These are phyloP conservation scores for Phyllosticta ampelicida DNA, from an alignment of 2,329 filamentous ascomycete species.

Conservation along the genomic window DNA sequence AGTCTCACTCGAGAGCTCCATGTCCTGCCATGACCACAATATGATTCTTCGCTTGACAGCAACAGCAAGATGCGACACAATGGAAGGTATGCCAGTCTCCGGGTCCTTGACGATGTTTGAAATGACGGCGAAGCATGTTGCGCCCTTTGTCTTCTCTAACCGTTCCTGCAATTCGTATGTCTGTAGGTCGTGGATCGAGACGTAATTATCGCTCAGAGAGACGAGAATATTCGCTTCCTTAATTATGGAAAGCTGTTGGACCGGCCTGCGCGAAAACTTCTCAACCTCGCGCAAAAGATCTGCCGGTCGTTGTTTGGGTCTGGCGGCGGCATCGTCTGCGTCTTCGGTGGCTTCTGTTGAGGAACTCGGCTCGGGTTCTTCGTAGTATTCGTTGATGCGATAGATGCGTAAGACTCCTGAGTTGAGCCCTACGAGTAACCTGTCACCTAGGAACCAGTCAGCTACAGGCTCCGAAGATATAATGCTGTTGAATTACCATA, in stretches of 20 bases:
- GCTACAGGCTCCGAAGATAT: not conserved
- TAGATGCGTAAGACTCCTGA: slow-evolving; percentile 84
- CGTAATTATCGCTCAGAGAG: slow-evolving; percentile 78
- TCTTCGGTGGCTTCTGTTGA: slow-evolving; percentile 21
- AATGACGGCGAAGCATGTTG: slow-evolving; percentile 81
- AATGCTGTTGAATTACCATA: slow-evolving; percentile 49
- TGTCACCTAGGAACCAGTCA: slow-evolving; percentile 52
- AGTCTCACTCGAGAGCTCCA: slow-evolving; percentile 66
- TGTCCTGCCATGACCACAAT: slow-evolving; percentile 93
- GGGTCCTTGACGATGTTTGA: slow-evolving; percentile 91
- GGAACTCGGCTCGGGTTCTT: slow-evolving; percentile 31
- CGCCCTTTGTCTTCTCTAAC: slow-evolving; percentile 74
- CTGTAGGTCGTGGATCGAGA: slow-evolving; percentile 82
- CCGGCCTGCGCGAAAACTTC: slow-evolving; percentile 79
- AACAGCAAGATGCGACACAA: slow-evolving; percentile 83
- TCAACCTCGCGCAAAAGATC: slow-evolving; percentile 87
- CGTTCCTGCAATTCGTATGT: slow-evolving; percentile 74
- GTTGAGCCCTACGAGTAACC: slow-evolving; percentile 83
- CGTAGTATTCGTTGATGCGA: slow-evolving; percentile 63
- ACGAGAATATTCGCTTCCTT: slow-evolving; percentile 90
- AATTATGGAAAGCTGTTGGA: slow-evolving; percentile 90
- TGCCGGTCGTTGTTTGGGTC: slow-evolving; percentile 42
- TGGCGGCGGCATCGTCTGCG: slow-evolving; percentile 31
- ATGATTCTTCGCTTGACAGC: slow-evolving; percentile 84
- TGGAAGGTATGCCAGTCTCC: slow-evolving; percentile 77